Percentiles rank a stretch among this genome's conserved stretches.
phyloP scores from a whole-genome alignment of 1,284 basidiomycete species.

The Melampsora americana region DNA sequence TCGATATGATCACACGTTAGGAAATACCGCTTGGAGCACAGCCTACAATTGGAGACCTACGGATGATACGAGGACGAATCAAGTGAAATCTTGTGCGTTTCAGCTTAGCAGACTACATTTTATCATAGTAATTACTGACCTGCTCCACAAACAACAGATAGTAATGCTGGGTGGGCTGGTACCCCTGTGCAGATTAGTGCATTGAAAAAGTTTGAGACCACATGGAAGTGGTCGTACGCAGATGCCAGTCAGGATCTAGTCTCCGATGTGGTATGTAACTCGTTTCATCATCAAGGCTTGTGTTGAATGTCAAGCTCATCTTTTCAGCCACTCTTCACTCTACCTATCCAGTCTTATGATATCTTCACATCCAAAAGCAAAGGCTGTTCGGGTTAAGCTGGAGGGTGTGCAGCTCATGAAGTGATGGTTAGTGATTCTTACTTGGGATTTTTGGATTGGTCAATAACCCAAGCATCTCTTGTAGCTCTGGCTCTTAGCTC shows the following conservation, averaged over 20 bases:
- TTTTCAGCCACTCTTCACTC: background rate
- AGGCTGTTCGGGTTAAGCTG: background rate
- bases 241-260: background rate
- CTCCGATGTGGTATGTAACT: background rate
- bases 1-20: background rate
- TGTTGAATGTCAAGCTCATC: background rate
- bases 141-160: background rate
- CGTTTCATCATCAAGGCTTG: background rate
- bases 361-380: conserved; percentile 1
- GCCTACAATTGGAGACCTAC: background rate
- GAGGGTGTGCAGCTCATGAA: conserved; percentile 3
- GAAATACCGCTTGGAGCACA: background rate
- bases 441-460: background rate
- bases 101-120: background rate
- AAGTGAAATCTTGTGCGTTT: conserved; percentile 7
- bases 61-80: background rate
- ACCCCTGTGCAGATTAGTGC: background rate
- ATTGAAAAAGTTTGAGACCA: background rate
- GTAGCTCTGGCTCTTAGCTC: conserved; percentile 5
- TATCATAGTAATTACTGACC: background rate
- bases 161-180: conserved; percentile 6
- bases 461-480: background rate
- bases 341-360: background rate
- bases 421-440: conserved; percentile 5
- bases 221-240: background rate